phyloP scores from a whole-genome alignment of 2,329 filamentous ascomycete genomes.

The Verticillium tricorpus region DNA sequence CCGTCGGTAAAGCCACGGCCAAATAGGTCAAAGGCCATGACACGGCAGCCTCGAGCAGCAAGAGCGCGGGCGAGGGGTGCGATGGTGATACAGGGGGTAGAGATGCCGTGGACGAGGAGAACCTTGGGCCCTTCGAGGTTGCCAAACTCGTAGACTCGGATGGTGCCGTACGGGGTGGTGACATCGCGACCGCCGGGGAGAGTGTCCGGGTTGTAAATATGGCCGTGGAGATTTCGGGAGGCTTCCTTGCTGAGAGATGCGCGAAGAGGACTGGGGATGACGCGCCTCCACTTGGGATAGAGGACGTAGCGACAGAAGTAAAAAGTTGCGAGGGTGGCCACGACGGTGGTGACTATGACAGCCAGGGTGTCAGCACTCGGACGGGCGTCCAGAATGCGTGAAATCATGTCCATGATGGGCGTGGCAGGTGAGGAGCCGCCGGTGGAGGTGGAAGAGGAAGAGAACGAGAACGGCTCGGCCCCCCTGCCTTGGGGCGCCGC shows the following conservation, averaged over 20 bases:
- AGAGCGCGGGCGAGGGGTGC: slow-evolving; percentile 62
- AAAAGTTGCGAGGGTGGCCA: slow-evolving; percentile 36
- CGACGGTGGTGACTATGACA: slow-evolving; percentile 33
- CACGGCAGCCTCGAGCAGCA: slow-evolving; percentile 65
- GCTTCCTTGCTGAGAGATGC: slow-evolving; percentile 31
- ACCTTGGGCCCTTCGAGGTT: slow-evolving; percentile 69
- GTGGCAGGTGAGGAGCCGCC: neutral
- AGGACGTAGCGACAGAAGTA: slow-evolving; percentile 28
- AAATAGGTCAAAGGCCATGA: slow-evolving; percentile 76
- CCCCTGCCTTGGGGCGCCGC: neutral
- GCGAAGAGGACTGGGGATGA: slow-evolving; percentile 40
- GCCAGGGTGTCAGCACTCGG: slow-evolving; percentile 16
- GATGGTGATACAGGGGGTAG: slow-evolving; percentile 73
- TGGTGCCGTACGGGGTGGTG: slow-evolving; percentile 66
- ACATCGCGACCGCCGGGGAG: slow-evolving; percentile 73
- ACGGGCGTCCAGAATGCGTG: neutral
- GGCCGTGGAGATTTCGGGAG: slow-evolving; percentile 27
- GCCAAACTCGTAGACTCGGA: slow-evolving; percentile 80
- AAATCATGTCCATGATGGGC: neutral
- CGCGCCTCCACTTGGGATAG: slow-evolving; percentile 32
- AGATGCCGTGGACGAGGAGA: slow-evolving; percentile 78
- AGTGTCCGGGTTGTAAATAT: slow-evolving; percentile 60
- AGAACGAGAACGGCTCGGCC: neutral
- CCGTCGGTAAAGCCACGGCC: slow-evolving; percentile 64
- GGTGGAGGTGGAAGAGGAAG: neutral